Percentiles rank a stretch among this genome's conserved stretches.
Conservation (phyloP, 352 stramenopile genomes). For the Albugo laibachii region DNA sequence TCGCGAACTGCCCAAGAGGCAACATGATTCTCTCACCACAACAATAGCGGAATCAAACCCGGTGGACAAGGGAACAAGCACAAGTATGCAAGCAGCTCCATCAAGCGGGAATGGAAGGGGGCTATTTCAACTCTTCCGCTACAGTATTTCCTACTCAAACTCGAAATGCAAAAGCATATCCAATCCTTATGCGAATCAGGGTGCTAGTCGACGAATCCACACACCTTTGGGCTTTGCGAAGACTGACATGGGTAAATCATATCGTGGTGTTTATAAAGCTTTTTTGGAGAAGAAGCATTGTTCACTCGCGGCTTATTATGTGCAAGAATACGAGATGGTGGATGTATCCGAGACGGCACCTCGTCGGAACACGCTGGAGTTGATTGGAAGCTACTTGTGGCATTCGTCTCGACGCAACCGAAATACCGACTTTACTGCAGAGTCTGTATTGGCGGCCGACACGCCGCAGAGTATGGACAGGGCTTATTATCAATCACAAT, state of each 20-base stretch:
- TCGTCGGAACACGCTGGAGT: constrained; percentile 43
- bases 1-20: too few species aligned
- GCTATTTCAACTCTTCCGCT: constrained; percentile 50
- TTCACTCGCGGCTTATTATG: constrained; percentile 18
- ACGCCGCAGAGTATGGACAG: not conserved
- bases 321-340: constrained; percentile 19
- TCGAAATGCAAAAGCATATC: constrained; percentile 1
- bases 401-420: constrained; percentile 8
- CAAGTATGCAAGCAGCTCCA: constrained; percentile 8
- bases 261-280: constrained; percentile 23
- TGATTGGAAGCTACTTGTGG: constrained; percentile 50
- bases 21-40: constrained; percentile 7
- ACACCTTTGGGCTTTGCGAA: constrained; percentile 34
- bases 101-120: constrained; percentile 19
- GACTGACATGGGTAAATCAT: constrained; percentile 26
- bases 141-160: constrained; percentile 14
- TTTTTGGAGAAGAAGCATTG: constrained; percentile 24
- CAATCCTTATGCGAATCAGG: constrained; percentile 23
- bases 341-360: constrained; percentile 13
- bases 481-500: constrained; percentile 4
- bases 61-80: constrained; percentile 15
- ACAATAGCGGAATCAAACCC: constrained; percentile 13
- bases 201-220: constrained; percentile 14
- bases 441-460: not conserved
- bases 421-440: constrained; percentile 1